Percentiles rank a stretch among this genome's conserved stretches.
Conservation (phyloP, 2,329 filamentous ascomycete genomes). For the Fonsecaea nubica region DNA sequence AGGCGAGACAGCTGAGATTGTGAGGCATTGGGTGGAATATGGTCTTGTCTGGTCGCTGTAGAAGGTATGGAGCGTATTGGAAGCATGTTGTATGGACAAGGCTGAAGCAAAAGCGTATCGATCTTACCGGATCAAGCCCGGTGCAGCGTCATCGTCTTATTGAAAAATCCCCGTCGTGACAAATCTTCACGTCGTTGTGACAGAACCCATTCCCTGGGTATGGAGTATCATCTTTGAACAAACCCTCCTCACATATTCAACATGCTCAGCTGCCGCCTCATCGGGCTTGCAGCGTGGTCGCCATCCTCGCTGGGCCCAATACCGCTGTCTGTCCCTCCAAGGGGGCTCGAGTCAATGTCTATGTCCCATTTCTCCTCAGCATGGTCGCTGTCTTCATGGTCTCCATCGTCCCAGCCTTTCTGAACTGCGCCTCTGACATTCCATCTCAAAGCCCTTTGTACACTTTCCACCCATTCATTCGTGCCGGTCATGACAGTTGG, state of each 20-base stretch:
- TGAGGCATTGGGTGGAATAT: neutral
- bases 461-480: conserved; percentile 96
- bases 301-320: conserved; percentile 71
- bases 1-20: neutral
- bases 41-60: neutral
- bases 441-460: conserved; percentile 90
- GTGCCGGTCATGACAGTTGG: conserved; percentile 90
- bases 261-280: conserved; percentile 76
- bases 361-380: conserved; percentile 83
- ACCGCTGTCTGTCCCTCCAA: conserved; percentile 53
- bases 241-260: conserved; percentile 61
- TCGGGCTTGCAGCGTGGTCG: conserved; percentile 58
- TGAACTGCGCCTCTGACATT: conserved; percentile 91
- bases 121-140: conserved; percentile 3
- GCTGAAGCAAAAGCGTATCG: neutral
- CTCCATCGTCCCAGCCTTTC: conserved; percentile 74
- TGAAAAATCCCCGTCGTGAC: neutral
- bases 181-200: neutral
- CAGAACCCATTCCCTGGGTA: neutral
- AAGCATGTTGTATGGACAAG: neutral
- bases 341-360: conserved; percentile 71
- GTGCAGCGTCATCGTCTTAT: neutral
- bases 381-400: conserved; percentile 44
- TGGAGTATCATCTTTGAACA: too few relatives aligned
- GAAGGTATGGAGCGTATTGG: neutral